Evolutionary conservation across 2,329 filamentous ascomycete species (phyloP), one percentile per base, ranked within the genome.

Genomic region (Monilinia fructigena): DNA sequence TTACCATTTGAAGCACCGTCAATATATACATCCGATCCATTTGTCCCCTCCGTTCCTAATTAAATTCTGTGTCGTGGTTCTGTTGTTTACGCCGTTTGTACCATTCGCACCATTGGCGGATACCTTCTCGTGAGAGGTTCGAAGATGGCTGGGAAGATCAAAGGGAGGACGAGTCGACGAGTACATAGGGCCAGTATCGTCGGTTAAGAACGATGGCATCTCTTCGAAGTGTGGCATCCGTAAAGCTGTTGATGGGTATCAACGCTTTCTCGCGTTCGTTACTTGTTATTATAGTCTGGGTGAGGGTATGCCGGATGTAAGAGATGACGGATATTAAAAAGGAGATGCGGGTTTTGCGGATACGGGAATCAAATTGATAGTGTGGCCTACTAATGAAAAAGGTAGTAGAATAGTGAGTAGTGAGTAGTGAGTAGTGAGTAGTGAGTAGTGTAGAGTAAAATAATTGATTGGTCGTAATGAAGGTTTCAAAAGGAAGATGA

Each of bases 141-240:
- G 71, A 74, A 76, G 66, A 75, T 75, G 69, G 77, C 74, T 74
- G 75, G 77, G 75, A 74, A 78, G 74, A 73, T 76, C 74, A 64
- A 74, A 72, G 26, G 68, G 70, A 28, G 70, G 68, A 23, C 73
- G 71, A 68, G 65, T 74, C 62, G 73, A 68, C 63, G 74, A 72
- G 60, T 71, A 68, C 69, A 72, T 71, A 47, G 68, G 71, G 66
- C 72, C 75, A 66, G 73, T 71, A 70, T 80, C 76, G 74, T 81
- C 80, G 74, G 79, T 76, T 75, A 81, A 75, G 75, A 82, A 78
- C 71, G 80, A 80, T 76, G 82, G 81, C 83, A 85, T 85, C 70
- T 80, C 80, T 75, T 80, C 73, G 69, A 75, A 75, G 76, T 80
- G 76, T 74, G 79, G 77, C 78, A 80, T 79, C 72, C 69, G 70